A percentile compares a stretch with the other conserved stretches of the same genome.
Conservation (phyloP, 2,329 filamentous ascomycete genomes). For the Xylariomycetidae sp. region DNA sequence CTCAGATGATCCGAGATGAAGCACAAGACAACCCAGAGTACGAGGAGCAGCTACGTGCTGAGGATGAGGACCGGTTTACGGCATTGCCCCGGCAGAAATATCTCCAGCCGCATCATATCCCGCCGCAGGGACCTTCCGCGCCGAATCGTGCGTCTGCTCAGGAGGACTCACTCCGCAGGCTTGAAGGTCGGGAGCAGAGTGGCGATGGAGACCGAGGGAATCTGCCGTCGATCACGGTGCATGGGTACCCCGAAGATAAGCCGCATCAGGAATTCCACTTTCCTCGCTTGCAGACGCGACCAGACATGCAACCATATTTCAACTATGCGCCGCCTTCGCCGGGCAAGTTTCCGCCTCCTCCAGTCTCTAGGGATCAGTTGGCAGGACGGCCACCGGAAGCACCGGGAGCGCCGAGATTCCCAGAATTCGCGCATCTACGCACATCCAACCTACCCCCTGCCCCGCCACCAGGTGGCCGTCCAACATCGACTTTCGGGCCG, state of each 20-base stretch:
- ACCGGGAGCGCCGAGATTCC: slow-evolving; percentile 32
- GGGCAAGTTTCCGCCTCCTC: slow-evolving; percentile 23
- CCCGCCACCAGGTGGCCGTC: slow-evolving; percentile 31
- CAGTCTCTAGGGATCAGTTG: no score
- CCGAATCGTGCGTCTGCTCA: slow-evolving; percentile 28
- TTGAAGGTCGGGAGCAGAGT: slow-evolving; percentile 44
- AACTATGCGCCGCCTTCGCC: slow-evolving; percentile 52
- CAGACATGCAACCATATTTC: slow-evolving; percentile 49
- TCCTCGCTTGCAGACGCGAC: slow-evolving; percentile 44
- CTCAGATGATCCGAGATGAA: slow-evolving; percentile 75
- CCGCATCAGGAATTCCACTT: slow-evolving; percentile 51
- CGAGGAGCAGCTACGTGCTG: slow-evolving; percentile 72
- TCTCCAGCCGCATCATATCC: slow-evolving; percentile 49
- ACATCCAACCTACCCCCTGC: slow-evolving; percentile 34
- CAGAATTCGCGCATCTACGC: slow-evolving; percentile 56
- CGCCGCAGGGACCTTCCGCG: slow-evolving; percentile 29
- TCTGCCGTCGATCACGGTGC: slow-evolving; percentile 8
- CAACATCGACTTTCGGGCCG: slow-evolving; percentile 54
- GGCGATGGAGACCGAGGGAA: slow-evolving; percentile 33
- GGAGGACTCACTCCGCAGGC: slow-evolving; percentile 43
- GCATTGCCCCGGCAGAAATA: slow-evolving; percentile 69
- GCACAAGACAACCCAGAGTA: slow-evolving; percentile 73
- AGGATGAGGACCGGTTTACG: slow-evolving; percentile 81
- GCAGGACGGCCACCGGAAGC: no score
- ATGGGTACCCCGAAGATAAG: slow-evolving; percentile 29